Base-by-base conservation (phyloP, 2,329 filamentous ascomycete species). In the Penicillium expansum region DNA sequence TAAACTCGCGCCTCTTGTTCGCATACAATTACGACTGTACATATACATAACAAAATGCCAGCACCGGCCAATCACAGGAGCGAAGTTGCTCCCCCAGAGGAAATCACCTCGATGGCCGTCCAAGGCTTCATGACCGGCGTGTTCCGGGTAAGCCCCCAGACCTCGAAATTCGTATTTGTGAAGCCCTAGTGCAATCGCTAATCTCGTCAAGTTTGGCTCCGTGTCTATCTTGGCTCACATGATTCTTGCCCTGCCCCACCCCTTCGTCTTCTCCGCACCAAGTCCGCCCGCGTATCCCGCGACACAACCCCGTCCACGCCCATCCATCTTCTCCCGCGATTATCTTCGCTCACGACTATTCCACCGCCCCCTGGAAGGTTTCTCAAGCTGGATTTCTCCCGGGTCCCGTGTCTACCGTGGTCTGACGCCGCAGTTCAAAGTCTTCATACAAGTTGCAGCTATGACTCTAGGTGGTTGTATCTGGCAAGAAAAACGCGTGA, bases 381-480 rank as follows among this genome's bases (percentile, higher is more conserved):
- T 83, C 64, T 82, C 79, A 0, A 71, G 74, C 24, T 79, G 79
- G 65, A 71, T 81, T 51, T 78, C 74, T 18, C 76, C 71, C 16
- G 63, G 66, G 7, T 73, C 73, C 39, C 75, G 70, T 29, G 60
- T 80, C 38, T 81, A 80, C 64, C 77, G 77, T 24, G 74, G 75
- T 6, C 63, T 81, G 56, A 81, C 79, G 14, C 70, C 76, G 43
- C 79, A 80, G 58, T 81, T 79, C 67, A 80, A 80, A 59, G 74
- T 79, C 29, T 80, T 79, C 60, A 62, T 81, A 35, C 78, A 81
- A 58, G 73, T 81, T 30, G 74, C 73, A 5, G 71, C 67, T 33
- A 79, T 80, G 77, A 80, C 74, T 5, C 66, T 80, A 47, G 79
- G 79, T 9, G 79, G 78, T 1, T 78, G 74, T 60, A 74, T 81